These are phyloP conservation scores for Vaccinium myrtillus DNA, from an alignment of 148 eudicot genomes.

Conservation along the genomic window DNA sequence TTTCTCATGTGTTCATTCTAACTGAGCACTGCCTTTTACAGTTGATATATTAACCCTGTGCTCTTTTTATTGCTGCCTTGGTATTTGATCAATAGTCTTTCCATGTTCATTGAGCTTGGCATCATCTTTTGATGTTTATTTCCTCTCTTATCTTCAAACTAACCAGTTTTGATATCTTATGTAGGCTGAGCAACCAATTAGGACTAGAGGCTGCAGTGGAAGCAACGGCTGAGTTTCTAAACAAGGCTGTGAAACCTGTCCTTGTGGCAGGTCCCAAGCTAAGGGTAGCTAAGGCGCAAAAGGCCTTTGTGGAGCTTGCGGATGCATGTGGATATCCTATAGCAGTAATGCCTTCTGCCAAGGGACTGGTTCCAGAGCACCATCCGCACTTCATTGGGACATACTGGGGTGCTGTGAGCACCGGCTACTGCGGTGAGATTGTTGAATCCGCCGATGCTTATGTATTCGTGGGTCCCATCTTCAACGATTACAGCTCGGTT, in stretches of 20 bases:
- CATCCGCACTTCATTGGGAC: conserved; percentile 77
- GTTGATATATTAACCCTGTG: too few species aligned
- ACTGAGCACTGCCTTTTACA: too few species aligned
- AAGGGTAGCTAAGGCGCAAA: too few species aligned
- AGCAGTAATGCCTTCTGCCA: too few species aligned
- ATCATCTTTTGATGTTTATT: not conserved
- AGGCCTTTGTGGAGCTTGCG: too few species aligned
- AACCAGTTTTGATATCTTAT: not conserved
- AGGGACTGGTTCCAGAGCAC: conserved; percentile 34
- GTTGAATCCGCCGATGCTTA: conserved; percentile 62
- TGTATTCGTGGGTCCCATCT: conserved; percentile 72
- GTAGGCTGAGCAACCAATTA: conserved; percentile 66
- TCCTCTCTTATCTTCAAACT: not conserved
- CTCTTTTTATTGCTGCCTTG: too few species aligned
- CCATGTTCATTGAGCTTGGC: not conserved
- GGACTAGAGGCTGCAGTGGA: conserved; percentile 81
- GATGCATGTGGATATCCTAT: too few species aligned
- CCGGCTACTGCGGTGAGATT: conserved; percentile 68
- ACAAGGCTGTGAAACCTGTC: conserved; percentile 83
- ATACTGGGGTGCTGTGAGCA: conserved; percentile 86
- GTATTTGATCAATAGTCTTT: too few species aligned
- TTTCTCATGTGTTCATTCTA: too few species aligned
- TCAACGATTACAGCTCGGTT: conserved; percentile 84
- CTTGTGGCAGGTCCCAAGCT: conserved; percentile 40
- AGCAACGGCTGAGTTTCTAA: conserved; percentile 62